Percentiles rank a stretch among this genome's conserved stretches.
Conservation (phyloP, 1,139 yeast species). For the Suhomyces taliae region DNA sequence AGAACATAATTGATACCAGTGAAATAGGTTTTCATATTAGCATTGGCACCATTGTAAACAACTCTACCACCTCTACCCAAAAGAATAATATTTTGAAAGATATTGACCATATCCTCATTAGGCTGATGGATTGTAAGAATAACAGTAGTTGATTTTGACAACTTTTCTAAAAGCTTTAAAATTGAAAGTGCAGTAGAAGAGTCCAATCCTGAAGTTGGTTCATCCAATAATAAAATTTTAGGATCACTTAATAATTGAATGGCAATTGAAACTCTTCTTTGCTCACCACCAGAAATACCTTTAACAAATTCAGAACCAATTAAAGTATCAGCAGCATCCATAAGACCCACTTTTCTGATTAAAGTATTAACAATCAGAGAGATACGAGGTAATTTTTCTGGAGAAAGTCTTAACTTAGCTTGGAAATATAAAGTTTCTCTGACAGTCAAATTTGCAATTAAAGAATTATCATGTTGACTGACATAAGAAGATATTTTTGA, state of each 20-base stretch:
- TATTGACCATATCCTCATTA: constrained; percentile 58
- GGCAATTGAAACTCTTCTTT: constrained; percentile 79
- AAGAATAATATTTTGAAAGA: constrained; percentile 66
- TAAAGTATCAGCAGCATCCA: constrained; percentile 74
- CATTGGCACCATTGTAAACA: constrained; percentile 56
- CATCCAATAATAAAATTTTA: constrained; percentile 71
- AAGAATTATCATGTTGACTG: constrained; percentile 74
- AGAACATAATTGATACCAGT: constrained; percentile 47
- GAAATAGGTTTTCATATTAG: constrained; percentile 46
- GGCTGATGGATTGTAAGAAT: constrained; percentile 88
- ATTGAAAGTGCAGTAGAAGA: constrained; percentile 76
- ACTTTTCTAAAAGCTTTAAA: constrained; percentile 54
- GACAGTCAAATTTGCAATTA: constrained; percentile 71
- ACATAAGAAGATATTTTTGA: constrained; percentile 65
- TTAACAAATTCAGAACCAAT: constrained; percentile 72
- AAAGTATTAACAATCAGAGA: constrained; percentile 49
- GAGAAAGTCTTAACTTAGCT: constrained; percentile 61
- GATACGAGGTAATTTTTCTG: constrained; percentile 31
- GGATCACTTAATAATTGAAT: constrained; percentile 74
- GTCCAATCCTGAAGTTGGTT: constrained; percentile 88
- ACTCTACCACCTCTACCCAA: constrained; percentile 73
- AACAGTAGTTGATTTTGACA: constrained; percentile 67
- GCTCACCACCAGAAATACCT: constrained; percentile 88
- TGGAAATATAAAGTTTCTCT: constrained; percentile 73
- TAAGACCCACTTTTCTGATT: constrained; percentile 66